Base-by-base conservation (phyloP, 2,329 filamentous ascomycete species). In the Purpureocillium takamizusanense region DNA sequence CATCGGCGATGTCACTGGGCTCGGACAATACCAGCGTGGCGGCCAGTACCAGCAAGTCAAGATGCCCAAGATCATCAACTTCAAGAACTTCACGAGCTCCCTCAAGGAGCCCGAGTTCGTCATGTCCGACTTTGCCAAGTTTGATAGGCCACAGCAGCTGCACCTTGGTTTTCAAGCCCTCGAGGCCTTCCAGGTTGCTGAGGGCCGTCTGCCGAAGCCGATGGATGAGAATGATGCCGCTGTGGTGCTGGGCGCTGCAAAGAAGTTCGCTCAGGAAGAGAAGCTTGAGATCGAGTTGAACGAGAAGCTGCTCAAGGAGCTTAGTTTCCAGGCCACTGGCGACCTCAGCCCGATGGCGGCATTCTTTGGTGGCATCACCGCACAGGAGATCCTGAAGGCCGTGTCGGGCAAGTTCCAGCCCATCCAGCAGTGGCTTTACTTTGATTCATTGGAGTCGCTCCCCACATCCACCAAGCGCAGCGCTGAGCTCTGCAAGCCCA, bases 401-500 rank as follows among this genome's bases (percentile, higher is more conserved):
- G 86, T 98, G 7, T 98, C 92, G 37, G 92, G 92, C 50, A 98
- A 98, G 64, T 98, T 98, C 67, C 79, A 87, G 52, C 92, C 92
- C n/a, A 81, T 97, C 48, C 76, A 84, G 50, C 92, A 98, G 61
- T 97, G 86, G 80, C 74, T 98, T 59, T 97, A 98, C 70, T 94
- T 95, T 52, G 92, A 98, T 62, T 95, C 92, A 2, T 70, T 98
- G n/a, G 92, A 98, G 62, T 95, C 92, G 9, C 72, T 98, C 3
- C 90, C 92, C 2, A 74, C 80, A 2, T 84, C 77, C 13, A 75
- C 72, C 33, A 70, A 75, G 46, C 82, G 92, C 48, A 87, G 83
- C 4, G 85, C 94, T 53, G 88, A 94, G 62, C 72, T 84, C 34
- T 98, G 92, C 74, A 83, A 86, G 61, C 90, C 92, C 28, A 69